Evolutionary conservation across 2,329 filamentous ascomycete genomes (phyloP).

Genomic region (Arthrobotrys conoides): DNA sequence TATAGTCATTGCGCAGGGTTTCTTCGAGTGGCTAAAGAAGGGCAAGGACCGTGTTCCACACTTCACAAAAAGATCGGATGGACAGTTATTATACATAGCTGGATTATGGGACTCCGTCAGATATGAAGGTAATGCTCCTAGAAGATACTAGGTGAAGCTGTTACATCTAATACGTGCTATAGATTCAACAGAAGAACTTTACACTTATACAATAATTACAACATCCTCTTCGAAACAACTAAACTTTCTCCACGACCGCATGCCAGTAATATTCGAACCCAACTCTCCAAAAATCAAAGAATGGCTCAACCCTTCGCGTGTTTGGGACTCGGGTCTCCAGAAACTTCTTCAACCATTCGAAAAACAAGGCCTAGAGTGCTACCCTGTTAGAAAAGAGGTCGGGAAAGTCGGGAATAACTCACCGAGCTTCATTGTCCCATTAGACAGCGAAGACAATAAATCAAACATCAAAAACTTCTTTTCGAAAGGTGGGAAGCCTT

Average conservation of each 20-base stretch:
- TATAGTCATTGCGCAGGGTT: slow-evolving; percentile 88
- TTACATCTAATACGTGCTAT: slow-evolving; percentile 13
- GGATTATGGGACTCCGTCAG: slow-evolving; percentile 91
- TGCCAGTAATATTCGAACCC: slow-evolving; percentile 92
- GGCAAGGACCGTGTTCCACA: slow-evolving; percentile 84
- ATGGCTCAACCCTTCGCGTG: slow-evolving; percentile 77
- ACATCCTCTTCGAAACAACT: slow-evolving; percentile 87
- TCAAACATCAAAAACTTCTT: slow-evolving; percentile 96
- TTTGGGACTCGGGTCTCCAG: slow-evolving; percentile 85
- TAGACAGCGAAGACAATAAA: slow-evolving; percentile 89
- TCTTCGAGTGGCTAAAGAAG: slow-evolving; percentile 95
- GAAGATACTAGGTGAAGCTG: neutral
- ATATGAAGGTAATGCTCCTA: slow-evolving; percentile 75
- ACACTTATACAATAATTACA: slow-evolving; percentile 95
- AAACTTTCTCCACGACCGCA: slow-evolving; percentile 89
- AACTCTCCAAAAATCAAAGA: slow-evolving; percentile 78
- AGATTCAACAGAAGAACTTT: slow-evolving; percentile 78
- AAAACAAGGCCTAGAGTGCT: slow-evolving; percentile 81
- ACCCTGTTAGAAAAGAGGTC: slow-evolving; percentile 88
- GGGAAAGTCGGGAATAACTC: slow-evolving; percentile 96
- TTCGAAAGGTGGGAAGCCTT: slow-evolving; percentile 68
- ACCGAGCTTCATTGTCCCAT: slow-evolving; percentile 82
- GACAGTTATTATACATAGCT: slow-evolving; percentile 86
- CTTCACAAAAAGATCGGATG: slow-evolving; percentile 85
- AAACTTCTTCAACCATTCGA: slow-evolving; percentile 82